A percentile compares a stretch with the other conserved stretches of the same genome.
Conservation (phyloP, 164 flowering plant species). For the Magnolia kwangsiensis region DNA sequence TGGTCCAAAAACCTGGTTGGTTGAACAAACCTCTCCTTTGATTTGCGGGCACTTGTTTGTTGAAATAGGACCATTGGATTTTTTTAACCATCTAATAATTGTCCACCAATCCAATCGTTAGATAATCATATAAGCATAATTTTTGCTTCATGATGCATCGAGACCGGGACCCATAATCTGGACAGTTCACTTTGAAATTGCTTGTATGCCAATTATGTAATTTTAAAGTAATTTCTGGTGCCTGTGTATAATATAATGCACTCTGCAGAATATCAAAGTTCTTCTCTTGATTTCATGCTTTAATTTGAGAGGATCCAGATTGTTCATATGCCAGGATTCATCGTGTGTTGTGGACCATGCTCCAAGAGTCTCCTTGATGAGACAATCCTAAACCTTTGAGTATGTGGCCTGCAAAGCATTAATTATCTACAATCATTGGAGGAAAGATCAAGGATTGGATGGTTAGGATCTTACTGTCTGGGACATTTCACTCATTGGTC, state of each 20-base stretch:
- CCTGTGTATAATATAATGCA: background rate
- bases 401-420: too few relatives aligned
- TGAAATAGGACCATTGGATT: background rate
- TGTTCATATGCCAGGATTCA: too few relatives aligned
- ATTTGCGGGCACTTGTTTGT: background rate
- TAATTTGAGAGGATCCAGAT: too few relatives aligned
- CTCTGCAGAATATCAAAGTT: background rate
- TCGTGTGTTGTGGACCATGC: too few relatives aligned
- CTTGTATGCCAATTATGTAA: background rate
- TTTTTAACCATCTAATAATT: background rate
- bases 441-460: too few relatives aligned
- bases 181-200: background rate
- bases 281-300: background rate
- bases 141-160: background rate
- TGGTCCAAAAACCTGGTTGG: background rate
- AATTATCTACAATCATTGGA: too few relatives aligned
- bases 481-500: too few relatives aligned
- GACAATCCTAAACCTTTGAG: too few relatives aligned
- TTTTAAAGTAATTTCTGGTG: background rate
- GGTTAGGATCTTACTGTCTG: too few relatives aligned
- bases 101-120: background rate
- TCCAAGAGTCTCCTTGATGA: too few relatives aligned
- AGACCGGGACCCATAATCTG: background rate
- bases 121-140: background rate
- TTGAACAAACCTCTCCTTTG: background rate